Evolutionary conservation across 2,329 filamentous ascomycete genomes (phyloP).

Genomic region (Cryphonectria naterciae): DNA sequence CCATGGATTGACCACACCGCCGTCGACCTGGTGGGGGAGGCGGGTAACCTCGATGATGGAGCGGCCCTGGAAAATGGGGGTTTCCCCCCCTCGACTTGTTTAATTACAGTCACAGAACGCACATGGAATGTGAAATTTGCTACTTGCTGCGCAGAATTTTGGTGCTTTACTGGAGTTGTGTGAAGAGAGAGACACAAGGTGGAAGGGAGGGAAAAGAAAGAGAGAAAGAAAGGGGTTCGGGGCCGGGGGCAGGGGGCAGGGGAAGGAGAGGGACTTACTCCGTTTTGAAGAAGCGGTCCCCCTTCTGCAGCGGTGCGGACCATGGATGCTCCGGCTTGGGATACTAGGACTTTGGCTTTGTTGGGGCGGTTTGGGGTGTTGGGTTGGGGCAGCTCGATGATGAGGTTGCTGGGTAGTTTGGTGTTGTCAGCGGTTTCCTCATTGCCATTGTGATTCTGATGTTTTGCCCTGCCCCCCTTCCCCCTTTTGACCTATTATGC

Average conservation of each 20-base stretch:
- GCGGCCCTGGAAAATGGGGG: conserved; percentile 29
- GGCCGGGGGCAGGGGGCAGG: not conserved
- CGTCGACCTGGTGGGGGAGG: conserved; percentile 33
- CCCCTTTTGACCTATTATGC: no score
- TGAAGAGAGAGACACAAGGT: no score
- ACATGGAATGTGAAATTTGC: not conserved
- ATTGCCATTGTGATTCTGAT: no score
- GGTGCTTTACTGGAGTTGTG: no score
- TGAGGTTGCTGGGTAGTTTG: conserved; percentile 27
- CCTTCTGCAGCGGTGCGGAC: conserved; percentile 31
- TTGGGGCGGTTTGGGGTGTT: conserved; percentile 30
- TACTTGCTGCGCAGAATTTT: no score
- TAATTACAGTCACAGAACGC: not conserved
- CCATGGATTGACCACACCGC: conserved; percentile 38
- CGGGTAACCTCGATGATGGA: conserved; percentile 36
- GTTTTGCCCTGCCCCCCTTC: not conserved
- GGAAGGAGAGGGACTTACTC: conserved; percentile 30
- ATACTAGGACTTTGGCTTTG: conserved; percentile 30
- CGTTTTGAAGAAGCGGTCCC: conserved; percentile 37
- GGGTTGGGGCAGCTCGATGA: conserved; percentile 35
- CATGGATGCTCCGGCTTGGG: conserved; percentile 34
- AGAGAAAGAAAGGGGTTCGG: no score
- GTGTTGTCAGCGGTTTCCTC: not conserved
- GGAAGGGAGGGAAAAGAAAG: no score
- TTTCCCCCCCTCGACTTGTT: not conserved